Conservation (phyloP, 1,284 basidiomycete species). For the Cutaneotrichosporon sp. region DNA sequence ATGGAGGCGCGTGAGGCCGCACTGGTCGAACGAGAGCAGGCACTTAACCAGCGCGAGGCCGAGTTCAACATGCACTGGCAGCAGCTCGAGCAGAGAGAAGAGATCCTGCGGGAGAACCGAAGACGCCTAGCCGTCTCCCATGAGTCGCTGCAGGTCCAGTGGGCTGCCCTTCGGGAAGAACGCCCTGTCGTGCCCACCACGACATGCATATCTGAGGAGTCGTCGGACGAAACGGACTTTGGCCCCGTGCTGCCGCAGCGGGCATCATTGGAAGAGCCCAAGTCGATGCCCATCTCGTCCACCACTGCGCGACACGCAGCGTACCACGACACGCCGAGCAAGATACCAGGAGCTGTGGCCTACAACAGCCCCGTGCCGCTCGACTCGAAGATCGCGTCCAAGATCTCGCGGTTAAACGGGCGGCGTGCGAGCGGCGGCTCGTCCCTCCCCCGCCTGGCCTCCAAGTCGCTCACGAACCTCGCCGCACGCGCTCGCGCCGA, state of each 20-base stretch:
- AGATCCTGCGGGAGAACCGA: constrained; percentile 67
- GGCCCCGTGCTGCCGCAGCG: constrained; percentile 13
- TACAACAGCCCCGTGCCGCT: constrained; percentile 14
- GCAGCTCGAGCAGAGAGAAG: constrained; percentile 63
- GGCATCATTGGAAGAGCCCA: constrained; percentile 40
- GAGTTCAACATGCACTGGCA: constrained; percentile 66
- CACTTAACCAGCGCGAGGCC: constrained; percentile 35
- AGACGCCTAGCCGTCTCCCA: constrained; percentile 67
- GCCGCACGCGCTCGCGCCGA: constrained; percentile 34
- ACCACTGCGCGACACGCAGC: constrained; percentile 28
- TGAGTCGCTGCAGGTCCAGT: constrained; percentile 57
- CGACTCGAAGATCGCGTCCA: constrained; percentile 16
- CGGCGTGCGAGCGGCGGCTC: constrained; percentile 4
- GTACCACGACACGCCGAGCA: constrained; percentile 49
- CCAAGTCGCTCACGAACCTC: constrained; percentile 50
- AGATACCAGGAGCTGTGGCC: constrained; percentile 38
- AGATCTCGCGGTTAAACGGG: constrained; percentile 12
- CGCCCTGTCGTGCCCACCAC: constrained; percentile 53
- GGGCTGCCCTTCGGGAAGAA: constrained; percentile 59
- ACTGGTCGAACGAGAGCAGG: constrained; percentile 46
- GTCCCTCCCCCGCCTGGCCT: constrained; percentile 19
- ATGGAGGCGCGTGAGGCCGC: constrained; percentile 29
- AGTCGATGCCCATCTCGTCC: constrained; percentile 33
- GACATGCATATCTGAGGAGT: constrained; percentile 8
- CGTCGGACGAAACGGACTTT: not conserved